phyloP scores from a whole-genome alignment of 345 rosid species.

The Cardamine resedifolia region DNA sequence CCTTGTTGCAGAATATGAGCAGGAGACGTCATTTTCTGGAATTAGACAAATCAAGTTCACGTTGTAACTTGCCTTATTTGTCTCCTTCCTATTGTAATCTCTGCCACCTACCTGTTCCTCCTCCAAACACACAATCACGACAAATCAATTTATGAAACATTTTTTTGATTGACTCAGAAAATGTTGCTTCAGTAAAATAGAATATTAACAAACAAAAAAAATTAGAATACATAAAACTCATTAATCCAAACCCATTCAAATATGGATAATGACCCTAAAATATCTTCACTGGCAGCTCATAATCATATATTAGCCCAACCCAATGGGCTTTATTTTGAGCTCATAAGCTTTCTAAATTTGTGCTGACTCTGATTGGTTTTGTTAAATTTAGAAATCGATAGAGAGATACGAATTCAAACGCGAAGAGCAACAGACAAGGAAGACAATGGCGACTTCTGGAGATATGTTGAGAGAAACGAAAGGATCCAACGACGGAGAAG shows the following conservation, averaged over 20 bases:
- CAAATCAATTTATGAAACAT: slow-evolving; percentile 17
- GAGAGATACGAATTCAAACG: background rate
- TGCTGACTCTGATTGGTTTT: background rate
- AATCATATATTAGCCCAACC: background rate
- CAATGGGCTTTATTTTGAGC: slow-evolving; percentile 1
- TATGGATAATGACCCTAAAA: background rate
- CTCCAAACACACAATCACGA: slow-evolving; percentile 30
- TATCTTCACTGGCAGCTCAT: background rate
- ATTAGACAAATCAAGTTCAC: slow-evolving; percentile 38
- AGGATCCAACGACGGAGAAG: slow-evolving; percentile 45
- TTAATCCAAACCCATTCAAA: background rate
- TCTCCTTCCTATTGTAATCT: slow-evolving; percentile 38
- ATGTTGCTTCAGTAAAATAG: background rate
- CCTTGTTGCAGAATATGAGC: slow-evolving; percentile 15
- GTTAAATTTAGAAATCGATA: background rate
- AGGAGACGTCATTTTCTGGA: slow-evolving; percentile 29
- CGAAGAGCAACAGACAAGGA: background rate
- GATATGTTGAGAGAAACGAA: slow-evolving; percentile 40
- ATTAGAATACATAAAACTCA: too few species aligned
- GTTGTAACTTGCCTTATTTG: slow-evolving; percentile 41
- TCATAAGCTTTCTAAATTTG: background rate
- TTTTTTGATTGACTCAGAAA: background rate
- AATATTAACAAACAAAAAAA: too few species aligned
- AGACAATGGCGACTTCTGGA: slow-evolving; percentile 36
- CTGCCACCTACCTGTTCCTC: slow-evolving; percentile 34